Evolutionary conservation across 1,139 yeast genomes (phyloP).

Genomic region (Pichia kudriavzevii): DNA sequence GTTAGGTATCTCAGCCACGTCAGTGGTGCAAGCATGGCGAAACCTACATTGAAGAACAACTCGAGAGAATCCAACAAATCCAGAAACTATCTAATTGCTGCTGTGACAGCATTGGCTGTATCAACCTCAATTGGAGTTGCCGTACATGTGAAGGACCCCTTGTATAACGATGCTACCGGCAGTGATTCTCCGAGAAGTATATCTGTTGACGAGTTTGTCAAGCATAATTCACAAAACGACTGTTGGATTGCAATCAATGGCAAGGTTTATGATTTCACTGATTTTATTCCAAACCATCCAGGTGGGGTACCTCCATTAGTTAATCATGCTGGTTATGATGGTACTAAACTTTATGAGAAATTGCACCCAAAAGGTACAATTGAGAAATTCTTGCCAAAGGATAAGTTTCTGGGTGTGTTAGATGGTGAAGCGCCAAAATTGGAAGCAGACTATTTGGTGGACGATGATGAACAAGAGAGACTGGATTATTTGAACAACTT

Average conservation of each 20-base stretch:
- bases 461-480: slow-evolving; percentile 31
- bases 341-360: slow-evolving; percentile 78
- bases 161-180: slow-evolving; percentile 5
- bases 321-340: slow-evolving; percentile 85
- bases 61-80: no score
- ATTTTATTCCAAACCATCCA: slow-evolving; percentile 74
- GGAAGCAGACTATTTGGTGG: slow-evolving; percentile 24
- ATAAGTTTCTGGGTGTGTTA: slow-evolving; percentile 28
- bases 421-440: slow-evolving; percentile 31
- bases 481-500: slow-evolving; percentile 34
- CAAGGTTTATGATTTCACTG: slow-evolving; percentile 75
- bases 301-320: slow-evolving; percentile 76
- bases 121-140: background rate
- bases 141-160: background rate
- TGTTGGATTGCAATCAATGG: slow-evolving; percentile 89
- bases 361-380: slow-evolving; percentile 65
- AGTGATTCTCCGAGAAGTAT: slow-evolving; percentile 7
- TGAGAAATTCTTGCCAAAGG: slow-evolving; percentile 30
- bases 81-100: no score
- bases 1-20: no score
- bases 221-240: slow-evolving; percentile 54
- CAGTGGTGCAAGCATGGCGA: no score
- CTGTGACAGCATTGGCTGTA: slow-evolving; percentile 12
- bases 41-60: no score
- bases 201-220: slow-evolving; percentile 46